Conservation (phyloP, 139 green algal genomes). For the Chlorella sp. region DNA sequence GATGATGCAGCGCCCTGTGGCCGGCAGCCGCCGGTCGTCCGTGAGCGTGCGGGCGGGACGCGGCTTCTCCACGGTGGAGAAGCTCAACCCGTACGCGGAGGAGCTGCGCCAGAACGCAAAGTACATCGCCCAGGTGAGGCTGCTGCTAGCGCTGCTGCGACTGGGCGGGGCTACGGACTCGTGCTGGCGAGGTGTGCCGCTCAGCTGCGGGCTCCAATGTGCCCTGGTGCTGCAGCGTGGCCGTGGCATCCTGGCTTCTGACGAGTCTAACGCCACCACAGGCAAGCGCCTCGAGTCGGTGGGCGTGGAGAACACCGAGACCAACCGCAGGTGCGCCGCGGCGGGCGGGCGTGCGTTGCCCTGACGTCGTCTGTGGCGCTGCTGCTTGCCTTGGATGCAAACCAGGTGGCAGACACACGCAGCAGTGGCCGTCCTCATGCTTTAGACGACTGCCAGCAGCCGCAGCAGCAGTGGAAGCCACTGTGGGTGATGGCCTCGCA, state of each 20-base stretch:
- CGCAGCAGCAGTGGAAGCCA: too few relatives aligned
- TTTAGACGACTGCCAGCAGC: too few relatives aligned
- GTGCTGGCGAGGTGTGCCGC: not conserved
- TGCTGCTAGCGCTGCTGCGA: not conserved
- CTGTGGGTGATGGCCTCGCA: too few relatives aligned
- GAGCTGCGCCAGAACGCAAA: conserved; percentile 64
- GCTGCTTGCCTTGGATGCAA: too few relatives aligned
- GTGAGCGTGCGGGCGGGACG: not conserved
- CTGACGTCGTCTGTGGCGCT: too few relatives aligned
- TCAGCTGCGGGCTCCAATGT: not conserved
- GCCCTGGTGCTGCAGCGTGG: conserved; percentile 9
- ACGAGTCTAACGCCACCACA: conserved; percentile 83
- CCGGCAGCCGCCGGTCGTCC: not conserved
- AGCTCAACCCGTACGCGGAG: conserved; percentile 52
- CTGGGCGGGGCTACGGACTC: not conserved
- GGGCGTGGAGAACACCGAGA: conserved; percentile 82
- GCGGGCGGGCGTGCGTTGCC: too few relatives aligned
- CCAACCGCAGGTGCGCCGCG: too few relatives aligned
- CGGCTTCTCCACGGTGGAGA: conserved; percentile 5
- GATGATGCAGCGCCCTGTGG: not conserved
- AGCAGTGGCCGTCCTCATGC: too few relatives aligned
- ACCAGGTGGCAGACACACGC: too few relatives aligned
- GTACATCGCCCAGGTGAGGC: conserved; percentile 51
- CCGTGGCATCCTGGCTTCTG: conserved; percentile 52
- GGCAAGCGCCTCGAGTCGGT: conserved; percentile 77